Evolutionary conservation across 164 flowering plant genomes (phyloP).

Genomic region (Echeveria elegans): DNA sequence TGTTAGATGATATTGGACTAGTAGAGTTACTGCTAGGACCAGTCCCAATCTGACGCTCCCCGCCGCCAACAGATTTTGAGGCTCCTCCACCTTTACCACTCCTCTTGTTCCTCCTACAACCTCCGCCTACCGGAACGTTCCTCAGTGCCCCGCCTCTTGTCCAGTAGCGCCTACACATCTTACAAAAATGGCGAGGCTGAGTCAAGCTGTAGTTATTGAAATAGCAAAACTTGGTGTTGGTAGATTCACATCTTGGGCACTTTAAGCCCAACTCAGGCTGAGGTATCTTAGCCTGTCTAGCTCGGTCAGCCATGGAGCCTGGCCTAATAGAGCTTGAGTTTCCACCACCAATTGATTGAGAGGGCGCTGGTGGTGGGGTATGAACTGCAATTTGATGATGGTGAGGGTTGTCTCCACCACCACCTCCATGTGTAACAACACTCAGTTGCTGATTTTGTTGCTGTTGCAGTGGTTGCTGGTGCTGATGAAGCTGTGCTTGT

Average conservation of each 20-base stretch:
- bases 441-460: constrained; percentile 15
- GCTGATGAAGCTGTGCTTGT: constrained; percentile 5
- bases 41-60: constrained; percentile 26
- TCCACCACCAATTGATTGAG: constrained; percentile 9
- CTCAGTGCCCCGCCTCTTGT: constrained; percentile 67
- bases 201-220: constrained; percentile 53
- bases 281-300: constrained; percentile 46
- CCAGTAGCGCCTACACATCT: constrained; percentile 63
- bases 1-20: constrained; percentile 7
- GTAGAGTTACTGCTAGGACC: neutral
- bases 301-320: constrained; percentile 44
- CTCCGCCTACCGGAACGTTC: constrained; percentile 73
- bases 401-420: constrained; percentile 19
- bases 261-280: constrained; percentile 46
- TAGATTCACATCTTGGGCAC: constrained; percentile 62
- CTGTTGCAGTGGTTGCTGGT: neutral
- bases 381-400: constrained; percentile 15
- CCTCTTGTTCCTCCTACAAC: constrained; percentile 55
- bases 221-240: constrained; percentile 51
- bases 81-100: constrained; percentile 15
- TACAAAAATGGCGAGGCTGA: constrained; percentile 71
- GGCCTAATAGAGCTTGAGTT: constrained; percentile 35
- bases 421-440: constrained; percentile 15
- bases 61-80: constrained; percentile 12
- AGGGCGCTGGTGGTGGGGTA: constrained; percentile 16